Evolutionary conservation across 768 basidiomycete species (phyloP).

Genomic region (Guyanaporus albipodus): DNA sequence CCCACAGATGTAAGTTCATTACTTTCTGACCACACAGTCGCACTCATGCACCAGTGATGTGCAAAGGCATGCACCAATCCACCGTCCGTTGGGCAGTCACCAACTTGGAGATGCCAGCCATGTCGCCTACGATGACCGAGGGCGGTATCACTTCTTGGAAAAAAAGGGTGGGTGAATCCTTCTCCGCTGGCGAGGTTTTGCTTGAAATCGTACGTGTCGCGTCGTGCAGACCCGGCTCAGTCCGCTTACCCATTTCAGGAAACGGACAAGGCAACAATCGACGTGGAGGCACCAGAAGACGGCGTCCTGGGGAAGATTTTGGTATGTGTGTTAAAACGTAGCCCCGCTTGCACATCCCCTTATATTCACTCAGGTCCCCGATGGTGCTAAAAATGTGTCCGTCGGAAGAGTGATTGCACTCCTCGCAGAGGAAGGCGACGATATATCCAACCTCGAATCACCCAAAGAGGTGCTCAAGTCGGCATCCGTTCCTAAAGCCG

Average conservation of each 20-base stretch:
- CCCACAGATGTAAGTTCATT: slow-evolving; percentile 24
- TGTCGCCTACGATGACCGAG: slow-evolving; percentile 97
- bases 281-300: slow-evolving; percentile 98
- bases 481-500: slow-evolving; percentile 13
- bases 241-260: slow-evolving; percentile 48
- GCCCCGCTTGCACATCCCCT: not conserved
- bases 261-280: slow-evolving; percentile 95
- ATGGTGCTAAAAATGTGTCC: slow-evolving; percentile 79
- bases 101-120: slow-evolving; percentile 88
- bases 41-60: slow-evolving; percentile 4
- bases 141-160: slow-evolving; percentile 92
- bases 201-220: slow-evolving; percentile 73
- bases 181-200: slow-evolving; percentile 77
- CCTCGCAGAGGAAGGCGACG: slow-evolving; percentile 94
- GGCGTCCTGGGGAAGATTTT: slow-evolving; percentile 92
- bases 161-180: slow-evolving; percentile 78
- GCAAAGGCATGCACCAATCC: slow-evolving; percentile 46
- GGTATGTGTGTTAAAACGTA: slow-evolving; percentile 41
- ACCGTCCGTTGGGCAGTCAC: slow-evolving; percentile 56
- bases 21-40: not conserved
- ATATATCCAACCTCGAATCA: slow-evolving; percentile 77
- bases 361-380: slow-evolving; percentile 46
- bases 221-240: not conserved
- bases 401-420: slow-evolving; percentile 91
- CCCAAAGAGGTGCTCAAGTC: slow-evolving; percentile 41